Conservation (phyloP, 2,329 filamentous ascomycete species). For the Lecanoromycetidae sp. region DNA sequence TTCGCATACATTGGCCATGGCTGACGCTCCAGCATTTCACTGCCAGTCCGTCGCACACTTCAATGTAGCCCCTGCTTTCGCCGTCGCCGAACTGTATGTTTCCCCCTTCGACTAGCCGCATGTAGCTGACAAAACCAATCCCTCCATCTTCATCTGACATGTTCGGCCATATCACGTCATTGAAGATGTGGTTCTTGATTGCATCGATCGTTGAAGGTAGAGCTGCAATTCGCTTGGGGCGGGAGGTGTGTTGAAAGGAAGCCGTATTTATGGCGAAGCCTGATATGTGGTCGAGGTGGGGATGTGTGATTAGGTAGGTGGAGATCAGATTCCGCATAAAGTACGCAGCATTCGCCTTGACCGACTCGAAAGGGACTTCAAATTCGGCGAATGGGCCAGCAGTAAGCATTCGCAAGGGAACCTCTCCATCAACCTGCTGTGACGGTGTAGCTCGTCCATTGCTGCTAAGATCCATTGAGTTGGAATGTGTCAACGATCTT, state of each 20-base stretch:
- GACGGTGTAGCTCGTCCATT: slow-evolving; percentile 1
- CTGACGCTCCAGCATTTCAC: slow-evolving; percentile 79
- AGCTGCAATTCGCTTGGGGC: slow-evolving; percentile 74
- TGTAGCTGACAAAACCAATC: slow-evolving; percentile 81
- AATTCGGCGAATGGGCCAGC: slow-evolving; percentile 71
- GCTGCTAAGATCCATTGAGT: slow-evolving; percentile 17
- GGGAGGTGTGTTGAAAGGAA: slow-evolving; percentile 60
- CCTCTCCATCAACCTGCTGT: slow-evolving; percentile 1
- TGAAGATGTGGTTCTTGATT: slow-evolving; percentile 91
- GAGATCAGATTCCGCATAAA: slow-evolving; percentile 70
- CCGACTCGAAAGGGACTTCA: slow-evolving; percentile 51
- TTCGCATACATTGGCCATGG: slow-evolving; percentile 78
- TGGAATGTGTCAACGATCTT: slow-evolving; percentile 19
- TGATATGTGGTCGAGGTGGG: slow-evolving; percentile 89
- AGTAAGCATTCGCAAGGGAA: slow-evolving; percentile 20
- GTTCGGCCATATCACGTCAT: slow-evolving; percentile 96
- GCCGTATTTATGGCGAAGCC: slow-evolving; percentile 92
- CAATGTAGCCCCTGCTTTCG: slow-evolving; percentile 69
- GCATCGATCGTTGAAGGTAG: slow-evolving; percentile 81
- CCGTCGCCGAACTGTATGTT: slow-evolving; percentile 73
- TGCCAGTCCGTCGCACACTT: slow-evolving; percentile 78
- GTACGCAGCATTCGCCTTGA: slow-evolving; percentile 67
- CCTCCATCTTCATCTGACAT: slow-evolving; percentile 92
- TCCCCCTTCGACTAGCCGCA: slow-evolving; percentile 76
- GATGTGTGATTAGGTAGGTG: slow-evolving; percentile 85